Percentiles rank a stretch among this genome's conserved stretches.
Evolutionary conservation across 2,329 filamentous ascomycete genomes (phyloP).

Genomic region (Orbilia oligospora): DNA sequence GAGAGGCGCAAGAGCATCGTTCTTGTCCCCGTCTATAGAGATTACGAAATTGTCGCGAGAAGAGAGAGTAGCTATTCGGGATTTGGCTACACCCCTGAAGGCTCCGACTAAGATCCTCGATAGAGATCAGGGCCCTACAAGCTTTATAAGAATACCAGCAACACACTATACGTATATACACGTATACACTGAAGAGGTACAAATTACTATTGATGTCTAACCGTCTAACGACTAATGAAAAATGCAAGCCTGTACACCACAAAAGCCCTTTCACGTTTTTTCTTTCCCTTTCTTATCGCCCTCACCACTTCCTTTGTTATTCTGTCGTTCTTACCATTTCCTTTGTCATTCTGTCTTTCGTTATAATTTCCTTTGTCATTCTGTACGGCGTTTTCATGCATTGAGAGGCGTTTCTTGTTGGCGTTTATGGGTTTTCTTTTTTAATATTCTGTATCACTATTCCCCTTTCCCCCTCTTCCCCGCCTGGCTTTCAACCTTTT

Average conservation of each 20-base stretch:
- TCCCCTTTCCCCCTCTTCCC: not conserved
- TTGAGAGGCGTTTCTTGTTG: slow-evolving; percentile 7
- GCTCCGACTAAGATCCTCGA: too few species aligned
- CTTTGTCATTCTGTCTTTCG: not conserved
- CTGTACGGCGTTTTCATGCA: slow-evolving; percentile 14
- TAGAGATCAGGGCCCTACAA: not conserved
- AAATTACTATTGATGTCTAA: not conserved
- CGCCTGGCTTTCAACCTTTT: slow-evolving; percentile 10
- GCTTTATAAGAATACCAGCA: not conserved
- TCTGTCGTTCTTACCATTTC: not conserved
- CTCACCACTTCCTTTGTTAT: not conserved
- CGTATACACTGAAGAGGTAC: not conserved
- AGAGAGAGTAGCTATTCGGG: slow-evolving; percentile 19
- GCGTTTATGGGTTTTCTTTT: not conserved
- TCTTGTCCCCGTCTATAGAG: slow-evolving; percentile 47
- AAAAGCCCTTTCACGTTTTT: too few species aligned
- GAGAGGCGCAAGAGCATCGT: slow-evolving; percentile 44
- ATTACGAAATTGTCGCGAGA: slow-evolving; percentile 36
- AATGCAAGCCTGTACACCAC: too few species aligned
- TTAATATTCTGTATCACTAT: not conserved
- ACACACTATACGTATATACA: too few species aligned
- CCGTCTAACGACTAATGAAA: not conserved
- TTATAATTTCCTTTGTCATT: too few species aligned
- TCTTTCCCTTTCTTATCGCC: too few species aligned
- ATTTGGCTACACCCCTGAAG: not conserved